Percentiles rank a stretch among this genome's conserved stretches.
These are phyloP conservation scores for Biancaea sappan DNA, from an alignment of 306 rosid species.

Conservation along the genomic window DNA sequence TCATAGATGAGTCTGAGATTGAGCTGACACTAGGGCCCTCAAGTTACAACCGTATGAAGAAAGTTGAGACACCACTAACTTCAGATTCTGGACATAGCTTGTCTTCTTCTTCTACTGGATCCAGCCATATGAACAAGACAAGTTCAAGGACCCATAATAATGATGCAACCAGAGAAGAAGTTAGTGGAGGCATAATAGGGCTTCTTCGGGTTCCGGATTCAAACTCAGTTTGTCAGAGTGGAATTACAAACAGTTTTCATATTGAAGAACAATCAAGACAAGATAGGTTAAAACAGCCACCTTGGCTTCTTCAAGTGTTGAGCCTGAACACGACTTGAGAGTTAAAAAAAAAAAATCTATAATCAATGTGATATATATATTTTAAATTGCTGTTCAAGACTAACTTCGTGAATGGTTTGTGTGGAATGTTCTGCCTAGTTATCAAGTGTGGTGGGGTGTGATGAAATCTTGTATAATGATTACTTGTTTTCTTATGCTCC, in stretches of 20 bases:
- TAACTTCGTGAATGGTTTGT: constrained; percentile 43
- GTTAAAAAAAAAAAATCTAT: constrained; percentile 15
- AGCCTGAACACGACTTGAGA: constrained; percentile 54
- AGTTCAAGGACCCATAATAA: constrained; percentile 35
- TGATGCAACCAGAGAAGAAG: constrained; percentile 34
- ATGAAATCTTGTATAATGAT: constrained; percentile 48
- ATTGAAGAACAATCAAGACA: constrained; percentile 55
- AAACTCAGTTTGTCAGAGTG: constrained; percentile 37
- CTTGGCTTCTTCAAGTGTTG: constrained; percentile 71
- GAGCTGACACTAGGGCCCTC: constrained; percentile 84
- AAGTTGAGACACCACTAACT: constrained; percentile 46
- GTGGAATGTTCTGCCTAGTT: constrained; percentile 36
- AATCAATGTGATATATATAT: constrained; percentile 42
- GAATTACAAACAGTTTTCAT: constrained; percentile 36
- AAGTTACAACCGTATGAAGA: constrained; percentile 51
- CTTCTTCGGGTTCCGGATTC: constrained; percentile 43
- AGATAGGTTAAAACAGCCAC: constrained; percentile 60
- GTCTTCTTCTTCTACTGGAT: constrained; percentile 75
- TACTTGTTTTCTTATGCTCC: constrained; percentile 28
- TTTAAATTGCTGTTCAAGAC: constrained; percentile 32
- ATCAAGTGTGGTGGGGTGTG: constrained; percentile 30
- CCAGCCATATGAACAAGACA: constrained; percentile 57
- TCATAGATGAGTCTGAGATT: constrained; percentile 65
- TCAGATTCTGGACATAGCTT: constrained; percentile 65
- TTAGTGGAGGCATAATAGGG: constrained; percentile 38